Conservation (phyloP, 768 basidiomycete genomes). For the Leccinum imitatum region DNA sequence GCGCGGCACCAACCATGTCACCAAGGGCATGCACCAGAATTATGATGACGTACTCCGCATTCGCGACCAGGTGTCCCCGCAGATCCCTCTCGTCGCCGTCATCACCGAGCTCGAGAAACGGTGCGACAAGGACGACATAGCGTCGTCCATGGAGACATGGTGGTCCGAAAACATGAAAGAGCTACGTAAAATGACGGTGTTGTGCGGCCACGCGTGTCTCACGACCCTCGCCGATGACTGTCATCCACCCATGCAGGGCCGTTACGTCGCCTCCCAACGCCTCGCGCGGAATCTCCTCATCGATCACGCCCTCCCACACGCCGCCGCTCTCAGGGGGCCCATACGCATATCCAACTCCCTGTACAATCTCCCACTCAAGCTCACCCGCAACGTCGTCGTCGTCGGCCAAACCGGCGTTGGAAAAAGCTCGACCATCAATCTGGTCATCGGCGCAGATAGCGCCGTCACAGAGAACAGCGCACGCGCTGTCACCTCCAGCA, state of each 20-base stretch:
- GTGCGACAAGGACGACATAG: slow-evolving; percentile 8
- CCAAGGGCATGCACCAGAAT: slow-evolving; percentile 22
- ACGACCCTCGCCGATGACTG: slow-evolving; percentile 24
- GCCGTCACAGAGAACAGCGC: slow-evolving; percentile 18
- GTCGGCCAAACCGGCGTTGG: slow-evolving; percentile 40
- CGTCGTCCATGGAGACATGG: slow-evolving; percentile 27
- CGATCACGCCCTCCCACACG: slow-evolving; percentile 18
- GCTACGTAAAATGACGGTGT: slow-evolving; percentile 10
- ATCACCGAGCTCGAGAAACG: slow-evolving; percentile 27
- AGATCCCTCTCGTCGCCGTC: slow-evolving; percentile 26
- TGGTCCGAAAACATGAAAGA: slow-evolving; percentile 14
- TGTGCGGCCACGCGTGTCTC: slow-evolving; percentile 23
- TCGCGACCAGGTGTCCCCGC: slow-evolving; percentile 20
- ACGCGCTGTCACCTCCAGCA: slow-evolving; percentile 17
- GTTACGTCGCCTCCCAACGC: slow-evolving; percentile 14
- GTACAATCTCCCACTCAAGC: slow-evolving; percentile 8
- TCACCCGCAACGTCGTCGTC: slow-evolving; percentile 34
- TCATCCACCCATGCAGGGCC: slow-evolving; percentile 19
- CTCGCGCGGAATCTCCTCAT: slow-evolving; percentile 25
- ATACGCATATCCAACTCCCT: background rate
- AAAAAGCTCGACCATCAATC: slow-evolving; percentile 25
- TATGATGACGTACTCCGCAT: slow-evolving; percentile 19
- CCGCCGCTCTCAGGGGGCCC: background rate
- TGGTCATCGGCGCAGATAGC: slow-evolving; percentile 17
- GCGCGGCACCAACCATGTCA: slow-evolving; percentile 20